Conservation (phyloP, 352 stramenopile genomes). For the Globisporangium parvum region DNA sequence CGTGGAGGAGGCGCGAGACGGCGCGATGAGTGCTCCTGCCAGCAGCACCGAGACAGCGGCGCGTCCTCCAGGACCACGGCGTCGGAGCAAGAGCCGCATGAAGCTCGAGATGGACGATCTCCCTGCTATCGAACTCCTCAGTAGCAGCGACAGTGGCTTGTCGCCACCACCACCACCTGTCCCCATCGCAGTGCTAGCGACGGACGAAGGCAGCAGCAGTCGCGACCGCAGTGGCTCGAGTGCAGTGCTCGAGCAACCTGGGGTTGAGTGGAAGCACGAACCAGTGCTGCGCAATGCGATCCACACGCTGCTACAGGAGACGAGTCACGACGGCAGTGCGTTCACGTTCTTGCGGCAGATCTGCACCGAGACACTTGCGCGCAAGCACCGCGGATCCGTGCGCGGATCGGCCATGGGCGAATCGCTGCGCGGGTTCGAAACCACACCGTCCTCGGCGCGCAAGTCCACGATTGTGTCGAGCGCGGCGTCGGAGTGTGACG, state of each 20-base stretch:
- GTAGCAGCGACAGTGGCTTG: not conserved
- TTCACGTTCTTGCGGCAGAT: slow-evolving; percentile 55
- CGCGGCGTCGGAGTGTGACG: slow-evolving; percentile 1
- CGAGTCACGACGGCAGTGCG: slow-evolving; percentile 32
- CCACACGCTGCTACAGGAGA: slow-evolving; percentile 47
- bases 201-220: no score
- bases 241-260: not conserved
- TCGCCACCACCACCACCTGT: not conserved
- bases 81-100: slow-evolving; percentile 14
- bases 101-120: slow-evolving; percentile 19
- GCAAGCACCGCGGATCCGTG: slow-evolving; percentile 4
- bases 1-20: not conserved
- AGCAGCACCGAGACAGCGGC: slow-evolving; percentile 5
- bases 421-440: not conserved
- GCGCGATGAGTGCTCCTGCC: not conserved
- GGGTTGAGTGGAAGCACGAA: slow-evolving; percentile 16
- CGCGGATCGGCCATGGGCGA: not conserved
- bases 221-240: no score
- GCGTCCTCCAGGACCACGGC: slow-evolving; percentile 13
- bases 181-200: not conserved
- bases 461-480: slow-evolving; percentile 6
- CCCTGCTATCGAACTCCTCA: not conserved
- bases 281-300: slow-evolving; percentile 39
- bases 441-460: not conserved
- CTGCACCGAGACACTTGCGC: slow-evolving; percentile 43